A percentile compares a stretch with the other conserved stretches of the same genome.
Evolutionary conservation across 2,329 filamentous ascomycete species (phyloP).

Genomic region (Elsinoe australis): DNA sequence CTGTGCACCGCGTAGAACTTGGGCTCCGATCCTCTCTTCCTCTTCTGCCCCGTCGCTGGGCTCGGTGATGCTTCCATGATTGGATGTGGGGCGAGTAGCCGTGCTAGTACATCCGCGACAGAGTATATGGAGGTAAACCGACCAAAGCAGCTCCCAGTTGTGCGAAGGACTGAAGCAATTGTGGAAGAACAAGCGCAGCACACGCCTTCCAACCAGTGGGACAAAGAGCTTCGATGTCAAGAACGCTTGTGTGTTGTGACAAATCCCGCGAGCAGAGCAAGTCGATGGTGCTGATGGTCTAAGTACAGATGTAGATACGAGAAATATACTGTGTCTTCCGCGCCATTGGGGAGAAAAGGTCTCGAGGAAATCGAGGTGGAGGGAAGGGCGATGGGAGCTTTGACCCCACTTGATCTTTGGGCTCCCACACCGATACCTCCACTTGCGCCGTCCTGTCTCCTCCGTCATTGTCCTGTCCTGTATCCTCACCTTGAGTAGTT

Average conservation of each 20-base stretch:
- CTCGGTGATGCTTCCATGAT: slow-evolving; percentile 13
- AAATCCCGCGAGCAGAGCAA: too few relatives aligned
- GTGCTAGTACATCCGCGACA: background rate
- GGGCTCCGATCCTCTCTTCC: slow-evolving; percentile 22
- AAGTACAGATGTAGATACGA: too few relatives aligned
- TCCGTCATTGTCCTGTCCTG: background rate
- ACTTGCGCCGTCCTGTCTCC: background rate
- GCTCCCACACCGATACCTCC: background rate
- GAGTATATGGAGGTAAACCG: background rate
- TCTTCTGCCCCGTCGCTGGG: slow-evolving; percentile 2
- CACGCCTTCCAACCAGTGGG: slow-evolving; percentile 3
- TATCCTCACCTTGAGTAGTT: background rate
- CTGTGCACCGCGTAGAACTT: slow-evolving; percentile 59
- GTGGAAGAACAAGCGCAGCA: slow-evolving; percentile 19
- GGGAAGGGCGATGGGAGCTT: too few relatives aligned
- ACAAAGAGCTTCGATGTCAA: too few relatives aligned
- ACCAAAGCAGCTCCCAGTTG: background rate
- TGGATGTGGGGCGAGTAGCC: background rate
- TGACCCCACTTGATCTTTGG: too few relatives aligned
- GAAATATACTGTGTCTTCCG: too few relatives aligned
- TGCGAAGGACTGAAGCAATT: slow-evolving; percentile 2
- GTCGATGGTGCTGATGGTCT: too few relatives aligned
- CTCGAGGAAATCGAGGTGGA: background rate
- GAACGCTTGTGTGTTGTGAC: too few relatives aligned
- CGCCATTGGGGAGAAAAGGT: background rate